Base-by-base conservation (phyloP, 2,329 filamentous ascomycete species). In the Aspergillus sclerotialis region DNA sequence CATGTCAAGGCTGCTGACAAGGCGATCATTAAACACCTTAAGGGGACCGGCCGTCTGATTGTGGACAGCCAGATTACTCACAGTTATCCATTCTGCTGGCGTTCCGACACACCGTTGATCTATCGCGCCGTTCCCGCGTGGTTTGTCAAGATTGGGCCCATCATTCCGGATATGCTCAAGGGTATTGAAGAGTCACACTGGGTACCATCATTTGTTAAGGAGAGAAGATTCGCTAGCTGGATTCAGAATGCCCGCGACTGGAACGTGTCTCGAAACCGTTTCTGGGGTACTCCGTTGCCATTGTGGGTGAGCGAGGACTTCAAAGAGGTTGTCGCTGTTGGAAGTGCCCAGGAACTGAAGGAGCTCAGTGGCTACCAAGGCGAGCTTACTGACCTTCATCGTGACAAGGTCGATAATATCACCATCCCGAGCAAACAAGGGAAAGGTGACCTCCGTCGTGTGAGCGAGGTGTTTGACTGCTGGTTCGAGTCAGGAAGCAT, bases 401-500 rank as follows among this genome's bases (percentile, higher is more conserved):
- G 89, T 33, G 87, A 95, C 62, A 90, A 90, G 61, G 82, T 96
- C 44, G 90, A 96, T 54, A 72, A 87, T 48, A 94, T 96, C 59
- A 94, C 88, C 28, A 95, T 96, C 44, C 89, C 89, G 1, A 93
- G 85, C 57, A 84, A 85, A 62, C 75, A 82, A 64, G 89, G 89
- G 48, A 94, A 90, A 55, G 89, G 88, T 13, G 71, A 74, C n/a
- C 68, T 95, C 42, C 80, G 75, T 50, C 80, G 89, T 47, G 75
- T 92, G 7, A 81, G 87, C 33, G 88, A 94, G 58, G 86, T 95
- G 4, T 94, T 95, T 50, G 89, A 95, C 64, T 95, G 89, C 58
- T 95, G 89, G 88, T 94, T 94, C 44, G 89, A 95, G 63, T 94
- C 88, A 28, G 89, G 89, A 40, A 89, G 84, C 56, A 95, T 95